Conservation (phyloP, 345 rosid genomes). For the Lumnitzera racemosa region DNA sequence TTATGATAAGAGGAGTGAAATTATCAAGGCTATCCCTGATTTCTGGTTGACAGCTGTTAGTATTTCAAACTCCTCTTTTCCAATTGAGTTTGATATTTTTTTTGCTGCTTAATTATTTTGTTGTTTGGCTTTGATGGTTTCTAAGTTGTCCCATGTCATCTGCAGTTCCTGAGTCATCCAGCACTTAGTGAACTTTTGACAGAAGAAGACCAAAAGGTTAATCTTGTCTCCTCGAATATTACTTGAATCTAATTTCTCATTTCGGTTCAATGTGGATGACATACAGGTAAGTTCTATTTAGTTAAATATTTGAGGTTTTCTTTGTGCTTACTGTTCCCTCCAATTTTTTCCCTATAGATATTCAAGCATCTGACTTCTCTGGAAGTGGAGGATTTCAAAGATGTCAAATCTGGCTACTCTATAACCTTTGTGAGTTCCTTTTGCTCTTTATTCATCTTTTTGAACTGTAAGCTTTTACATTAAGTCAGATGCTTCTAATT, state of each 20-base stretch:
- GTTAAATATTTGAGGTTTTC: too few species aligned
- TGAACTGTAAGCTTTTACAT: too few species aligned
- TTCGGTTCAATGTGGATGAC: too few species aligned
- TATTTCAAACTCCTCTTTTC: slow-evolving; percentile 4
- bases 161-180: slow-evolving; percentile 88
- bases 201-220: slow-evolving; percentile 93
- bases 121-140: too few species aligned
- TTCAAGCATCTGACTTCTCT: slow-evolving; percentile 61
- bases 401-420: slow-evolving; percentile 83
- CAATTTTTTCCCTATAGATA: slow-evolving; percentile 34
- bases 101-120: too few species aligned
- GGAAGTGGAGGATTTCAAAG: slow-evolving; percentile 88
- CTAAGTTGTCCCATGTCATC: not conserved
- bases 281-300: too few species aligned
- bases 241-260: not conserved
- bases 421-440: slow-evolving; percentile 67
- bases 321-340: not conserved
- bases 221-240: not conserved
- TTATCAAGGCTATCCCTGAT: slow-evolving; percentile 75
- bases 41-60: slow-evolving; percentile 95
- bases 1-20: slow-evolving; percentile 70
- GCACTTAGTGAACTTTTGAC: slow-evolving; percentile 66
- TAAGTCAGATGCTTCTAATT: too few species aligned
- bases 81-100: not conserved
- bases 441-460: not conserved